Conservation (phyloP, 2,329 filamentous ascomycete species). For the Hymenoscyphus infarciens region DNA sequence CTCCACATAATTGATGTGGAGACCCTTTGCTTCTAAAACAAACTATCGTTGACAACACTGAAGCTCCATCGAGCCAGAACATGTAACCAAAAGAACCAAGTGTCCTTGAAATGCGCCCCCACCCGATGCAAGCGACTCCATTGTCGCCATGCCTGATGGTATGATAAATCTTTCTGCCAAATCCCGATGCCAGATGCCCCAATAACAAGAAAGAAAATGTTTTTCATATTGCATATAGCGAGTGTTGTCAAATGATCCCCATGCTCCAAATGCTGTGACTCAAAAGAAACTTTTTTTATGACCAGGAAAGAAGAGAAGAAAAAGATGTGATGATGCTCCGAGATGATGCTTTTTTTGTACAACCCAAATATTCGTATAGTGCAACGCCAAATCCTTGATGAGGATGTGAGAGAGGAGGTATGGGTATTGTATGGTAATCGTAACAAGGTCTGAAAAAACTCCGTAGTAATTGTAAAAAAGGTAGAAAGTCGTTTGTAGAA, state of each 20-base stretch:
- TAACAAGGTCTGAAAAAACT: constrained; percentile 25
- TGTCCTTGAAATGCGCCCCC: not conserved
- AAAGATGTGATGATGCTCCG: constrained; percentile 29
- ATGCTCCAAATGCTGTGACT: constrained; percentile 25
- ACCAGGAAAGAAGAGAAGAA: constrained; percentile 10
- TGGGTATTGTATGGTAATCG: constrained; percentile 25
- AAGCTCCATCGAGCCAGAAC: constrained; percentile 18
- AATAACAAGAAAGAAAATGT: constrained; percentile 14
- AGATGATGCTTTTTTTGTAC: constrained; percentile 34
- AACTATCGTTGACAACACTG: constrained; percentile 27
- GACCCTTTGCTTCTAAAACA: constrained; percentile 7
- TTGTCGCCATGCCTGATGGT: constrained; percentile 7
- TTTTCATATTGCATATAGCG: constrained; percentile 16
- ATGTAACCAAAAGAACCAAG: not conserved
- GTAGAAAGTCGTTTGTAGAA: not conserved
- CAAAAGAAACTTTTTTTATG: constrained; percentile 28
- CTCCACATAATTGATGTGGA: not conserved
- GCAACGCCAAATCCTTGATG: constrained; percentile 30
- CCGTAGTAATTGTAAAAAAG: constrained; percentile 13
- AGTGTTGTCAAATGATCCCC: constrained; percentile 15
- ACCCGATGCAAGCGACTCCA: constrained; percentile 16
- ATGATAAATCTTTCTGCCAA: constrained; percentile 14
- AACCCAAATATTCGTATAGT: constrained; percentile 24
- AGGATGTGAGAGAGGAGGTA: constrained; percentile 29
- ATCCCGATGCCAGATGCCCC: constrained; percentile 22